Conservation (phyloP, 2,329 filamentous ascomycete genomes). For the Aspergillus sp. region DNA sequence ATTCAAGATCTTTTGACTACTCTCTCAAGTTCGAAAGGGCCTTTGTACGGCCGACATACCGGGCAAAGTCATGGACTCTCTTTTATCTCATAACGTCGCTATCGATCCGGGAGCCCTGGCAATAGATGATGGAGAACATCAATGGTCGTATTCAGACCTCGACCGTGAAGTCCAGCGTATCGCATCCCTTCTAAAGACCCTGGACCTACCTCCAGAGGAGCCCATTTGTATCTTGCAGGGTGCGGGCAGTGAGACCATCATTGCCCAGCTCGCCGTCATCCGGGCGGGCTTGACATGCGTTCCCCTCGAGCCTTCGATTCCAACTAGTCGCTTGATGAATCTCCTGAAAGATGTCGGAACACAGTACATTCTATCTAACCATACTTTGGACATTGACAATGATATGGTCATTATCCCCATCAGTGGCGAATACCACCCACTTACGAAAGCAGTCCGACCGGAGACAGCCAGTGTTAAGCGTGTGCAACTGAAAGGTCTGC, state of each 20-base stretch:
- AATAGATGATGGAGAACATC: neutral
- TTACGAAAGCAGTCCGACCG: neutral
- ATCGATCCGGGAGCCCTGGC: neutral
- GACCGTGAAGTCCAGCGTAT: constrained; percentile 1
- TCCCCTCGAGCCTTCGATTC: constrained; percentile 5
- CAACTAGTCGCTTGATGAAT: constrained; percentile 3
- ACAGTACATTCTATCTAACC: constrained; percentile 5
- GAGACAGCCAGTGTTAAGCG: neutral
- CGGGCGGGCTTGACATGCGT: constrained; percentile 11
- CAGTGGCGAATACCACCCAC: neutral
- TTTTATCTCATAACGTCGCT: neutral
- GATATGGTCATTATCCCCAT: constrained; percentile 6
- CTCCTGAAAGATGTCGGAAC: constrained; percentile 6
- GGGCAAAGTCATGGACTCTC: neutral
- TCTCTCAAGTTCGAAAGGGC: neutral
- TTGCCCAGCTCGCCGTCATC: constrained; percentile 13
- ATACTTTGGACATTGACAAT: neutral
- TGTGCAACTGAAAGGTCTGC: neutral
- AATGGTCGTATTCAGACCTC: constrained; percentile 8
- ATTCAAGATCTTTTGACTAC: neutral
- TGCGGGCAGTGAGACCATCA: neutral
- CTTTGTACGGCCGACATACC: neutral
- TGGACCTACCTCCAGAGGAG: constrained; percentile 2
- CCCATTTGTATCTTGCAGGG: constrained; percentile 9
- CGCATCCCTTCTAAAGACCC: neutral